Conservation (phyloP, 768 basidiomycete genomes). For the Russula sp. region DNA sequence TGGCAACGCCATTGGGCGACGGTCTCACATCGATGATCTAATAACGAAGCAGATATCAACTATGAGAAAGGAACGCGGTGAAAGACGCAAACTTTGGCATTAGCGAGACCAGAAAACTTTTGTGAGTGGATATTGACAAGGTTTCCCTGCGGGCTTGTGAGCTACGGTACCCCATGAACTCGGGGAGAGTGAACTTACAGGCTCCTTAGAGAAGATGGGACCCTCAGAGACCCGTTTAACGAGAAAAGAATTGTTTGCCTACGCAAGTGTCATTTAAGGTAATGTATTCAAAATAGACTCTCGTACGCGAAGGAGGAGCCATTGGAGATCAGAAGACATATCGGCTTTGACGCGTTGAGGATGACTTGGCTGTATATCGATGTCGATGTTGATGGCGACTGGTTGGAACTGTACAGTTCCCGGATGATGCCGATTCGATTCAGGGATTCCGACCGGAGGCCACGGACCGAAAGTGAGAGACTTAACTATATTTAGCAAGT, state of each 20-base stretch:
- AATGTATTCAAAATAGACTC: not conserved
- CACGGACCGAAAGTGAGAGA: no score
- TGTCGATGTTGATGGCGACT: no score
- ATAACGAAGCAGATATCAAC: not conserved
- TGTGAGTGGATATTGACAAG: constrained; percentile 83
- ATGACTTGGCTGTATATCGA: no score
- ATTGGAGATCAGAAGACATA: constrained; percentile 77
- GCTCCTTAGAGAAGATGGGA: constrained; percentile 79
- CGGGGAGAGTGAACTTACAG: constrained; percentile 41
- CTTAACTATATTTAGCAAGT: no score
- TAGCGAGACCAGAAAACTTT: constrained; percentile 88
- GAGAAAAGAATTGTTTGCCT: constrained; percentile 83
- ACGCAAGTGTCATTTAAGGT: constrained; percentile 16
- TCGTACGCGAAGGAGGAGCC: constrained; percentile 86
- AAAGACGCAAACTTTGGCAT: constrained; percentile 56
- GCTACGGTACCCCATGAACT: not conserved
- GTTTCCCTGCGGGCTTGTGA: constrained; percentile 55
- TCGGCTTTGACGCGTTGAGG: constrained; percentile 1
- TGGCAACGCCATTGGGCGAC: constrained; percentile 48
- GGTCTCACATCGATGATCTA: constrained; percentile 65
- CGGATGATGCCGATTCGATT: not conserved
- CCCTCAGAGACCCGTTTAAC: constrained; percentile 73
- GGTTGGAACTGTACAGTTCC: constrained; percentile 11
- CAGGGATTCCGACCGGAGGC: no score
- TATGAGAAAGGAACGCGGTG: not conserved